These are phyloP conservation scores for Nidularia sp. DNA, from an alignment of 768 basidiomycete species.

Conservation along the genomic window DNA sequence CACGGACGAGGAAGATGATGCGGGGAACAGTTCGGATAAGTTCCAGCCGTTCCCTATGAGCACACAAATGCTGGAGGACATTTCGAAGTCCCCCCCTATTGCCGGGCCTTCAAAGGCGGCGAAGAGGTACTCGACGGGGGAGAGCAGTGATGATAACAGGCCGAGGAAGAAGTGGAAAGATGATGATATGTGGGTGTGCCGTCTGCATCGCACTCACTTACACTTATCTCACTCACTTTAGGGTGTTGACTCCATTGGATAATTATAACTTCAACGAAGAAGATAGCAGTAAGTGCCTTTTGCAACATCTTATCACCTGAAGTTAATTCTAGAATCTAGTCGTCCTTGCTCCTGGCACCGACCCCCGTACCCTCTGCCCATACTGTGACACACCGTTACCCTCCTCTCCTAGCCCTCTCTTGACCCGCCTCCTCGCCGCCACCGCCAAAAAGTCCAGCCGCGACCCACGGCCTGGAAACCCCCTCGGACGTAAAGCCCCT, in stretches of 20 bases:
- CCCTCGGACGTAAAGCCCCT: constrained; percentile 53
- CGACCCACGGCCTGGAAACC: constrained; percentile 67
- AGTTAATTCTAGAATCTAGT: too few relatives aligned
- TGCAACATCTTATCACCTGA: too few relatives aligned
- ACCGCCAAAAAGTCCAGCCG: constrained; percentile 50
- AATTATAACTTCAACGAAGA: constrained; percentile 3
- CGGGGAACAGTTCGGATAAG: not conserved
- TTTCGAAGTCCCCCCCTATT: constrained; percentile 14
- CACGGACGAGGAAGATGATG: not conserved
- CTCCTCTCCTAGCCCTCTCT: constrained; percentile 50
- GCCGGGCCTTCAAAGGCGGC: not conserved
- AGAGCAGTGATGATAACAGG: constrained; percentile 20
- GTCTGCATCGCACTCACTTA: not conserved
- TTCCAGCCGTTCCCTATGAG: constrained; percentile 35
- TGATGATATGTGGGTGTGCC: constrained; percentile 23
- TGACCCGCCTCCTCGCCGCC: constrained; percentile 48
- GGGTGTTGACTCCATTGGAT: constrained; percentile 3
- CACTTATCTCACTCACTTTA: not conserved
- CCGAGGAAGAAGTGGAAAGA: constrained; percentile 37
- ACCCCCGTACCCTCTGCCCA: constrained; percentile 72
- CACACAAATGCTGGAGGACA: constrained; percentile 35
- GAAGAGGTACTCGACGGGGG: constrained; percentile 14
- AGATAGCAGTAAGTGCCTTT: constrained; percentile 3
- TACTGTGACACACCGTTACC: constrained; percentile 78
- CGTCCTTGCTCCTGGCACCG: constrained; percentile 17